Evolutionary conservation across 2,329 filamentous ascomycete genomes (phyloP).

Genomic region (Colletotrichum agaves): DNA sequence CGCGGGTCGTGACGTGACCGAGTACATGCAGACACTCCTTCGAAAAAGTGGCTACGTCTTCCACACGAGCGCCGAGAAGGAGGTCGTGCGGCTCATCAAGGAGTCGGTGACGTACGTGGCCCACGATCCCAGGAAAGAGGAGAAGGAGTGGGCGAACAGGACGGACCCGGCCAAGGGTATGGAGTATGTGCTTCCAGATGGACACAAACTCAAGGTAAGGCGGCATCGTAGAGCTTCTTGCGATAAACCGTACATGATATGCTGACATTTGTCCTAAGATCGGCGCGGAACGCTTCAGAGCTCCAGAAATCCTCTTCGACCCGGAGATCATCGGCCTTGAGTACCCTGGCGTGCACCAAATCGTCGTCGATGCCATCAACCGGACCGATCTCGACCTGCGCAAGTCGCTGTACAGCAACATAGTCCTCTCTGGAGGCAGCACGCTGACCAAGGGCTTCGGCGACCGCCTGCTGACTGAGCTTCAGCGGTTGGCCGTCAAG

Average conservation of each 20-base stretch:
- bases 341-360: constrained; percentile 97
- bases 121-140: constrained; percentile 88
- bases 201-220: constrained; percentile 88
- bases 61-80: constrained; percentile 98
- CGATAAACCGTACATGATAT: not conserved
- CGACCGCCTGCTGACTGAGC: constrained; percentile 89
- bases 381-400: constrained; percentile 95
- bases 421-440: constrained; percentile 94
- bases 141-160: constrained; percentile 93
- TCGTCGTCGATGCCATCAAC: constrained; percentile 95
- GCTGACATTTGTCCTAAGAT: constrained; percentile 61
- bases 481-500: constrained; percentile 93
- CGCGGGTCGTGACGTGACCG: constrained; percentile 93
- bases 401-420: constrained; percentile 94
- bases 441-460: constrained; percentile 98
- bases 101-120: constrained; percentile 94
- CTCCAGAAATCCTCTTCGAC: constrained; percentile 97
- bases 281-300: constrained; percentile 92
- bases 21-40: constrained; percentile 90
- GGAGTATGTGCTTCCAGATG: constrained; percentile 92
- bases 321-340: constrained; percentile 97
- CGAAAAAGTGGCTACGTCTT: constrained; percentile 94
- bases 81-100: constrained; percentile 97
- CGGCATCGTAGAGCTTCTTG: not conserved
- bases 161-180: constrained; percentile 78